Evolutionary conservation across 768 basidiomycete genomes (phyloP), one percentile per base, ranked within the genome.

Genomic region (Auricularia cornea): DNA sequence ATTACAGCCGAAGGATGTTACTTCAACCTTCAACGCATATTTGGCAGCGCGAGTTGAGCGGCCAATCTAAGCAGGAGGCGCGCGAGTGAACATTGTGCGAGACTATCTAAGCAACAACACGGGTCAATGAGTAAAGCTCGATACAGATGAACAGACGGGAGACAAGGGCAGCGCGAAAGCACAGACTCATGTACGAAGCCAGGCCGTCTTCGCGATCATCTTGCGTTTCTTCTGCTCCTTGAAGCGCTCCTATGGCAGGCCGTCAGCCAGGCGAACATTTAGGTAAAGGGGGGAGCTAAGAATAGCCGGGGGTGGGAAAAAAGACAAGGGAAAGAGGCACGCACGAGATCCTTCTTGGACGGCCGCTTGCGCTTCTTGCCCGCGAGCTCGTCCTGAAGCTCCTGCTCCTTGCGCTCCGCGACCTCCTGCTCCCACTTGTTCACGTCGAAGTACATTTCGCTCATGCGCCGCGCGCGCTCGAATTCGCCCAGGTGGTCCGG

Each of bases 131-230:
- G 44, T 23, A 48, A 23, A 18, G 3, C n/a, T 48, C 6, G 23
- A 23, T 18, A 20, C 23, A 23, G 11, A 6, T 48, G 44, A 48
- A 48, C 6, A 6, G n/a, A n/a, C n/a, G 20, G 23, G 16, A 18
- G 16, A 20, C 1, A 48, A 20, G 23, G 23, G 20, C 44, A 48
- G 16, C 6, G 20, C 16, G 16, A 20, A 6, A 48, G 20, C 11
- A 48, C 44, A 48, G 23, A 48, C 44, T 48, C 44, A 48, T 48
- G 44, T 20, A 23, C 91, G 84, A 68, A 93, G 72, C 91, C 90
- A 93, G 10, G 91, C 91, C 1, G 90, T 92, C 78, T 92, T 92
- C 41, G 90, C 89, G 10, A 92, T 84, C 76, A 92, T 93, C 79
- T 92, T 92, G 70, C 78, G 75, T 67, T 76, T 81, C 73, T 92